phyloP scores from a whole-genome alignment of 768 basidiomycete genomes.

The Clathrus columnatus region DNA sequence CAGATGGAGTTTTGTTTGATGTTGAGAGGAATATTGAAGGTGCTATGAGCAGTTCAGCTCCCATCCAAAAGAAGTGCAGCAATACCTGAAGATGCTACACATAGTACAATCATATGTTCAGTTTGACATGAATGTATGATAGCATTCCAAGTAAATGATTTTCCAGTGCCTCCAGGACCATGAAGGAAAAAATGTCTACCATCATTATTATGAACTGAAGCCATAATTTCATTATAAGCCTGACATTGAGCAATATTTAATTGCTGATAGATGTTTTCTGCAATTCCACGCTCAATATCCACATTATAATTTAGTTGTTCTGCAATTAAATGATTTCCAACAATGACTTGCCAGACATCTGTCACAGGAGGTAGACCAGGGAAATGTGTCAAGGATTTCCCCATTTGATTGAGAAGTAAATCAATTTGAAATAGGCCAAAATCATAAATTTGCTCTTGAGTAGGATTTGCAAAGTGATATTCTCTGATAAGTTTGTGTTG shows the following conservation, averaged over 20 bases:
- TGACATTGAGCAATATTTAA: conserved; percentile 25
- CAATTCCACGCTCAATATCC: background rate
- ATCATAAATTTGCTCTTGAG: conserved; percentile 28
- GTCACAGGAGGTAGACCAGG: conserved; percentile 8
- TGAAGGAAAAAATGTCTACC: conserved; percentile 30
- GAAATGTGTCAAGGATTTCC: conserved; percentile 18
- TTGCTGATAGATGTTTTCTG: conserved; percentile 5
- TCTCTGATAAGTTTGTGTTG: conserved; percentile 13
- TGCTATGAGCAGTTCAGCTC: conserved; percentile 39
- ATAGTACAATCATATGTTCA: conserved; percentile 29
- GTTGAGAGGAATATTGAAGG: conserved; percentile 39
- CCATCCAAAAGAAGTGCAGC: conserved; percentile 34
- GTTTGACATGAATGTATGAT: conserved; percentile 23
- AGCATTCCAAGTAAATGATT: conserved; percentile 36
- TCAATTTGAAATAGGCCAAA: conserved; percentile 36
- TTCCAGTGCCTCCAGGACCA: conserved; percentile 36
- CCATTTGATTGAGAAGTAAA: conserved; percentile 18
- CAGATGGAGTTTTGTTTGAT: conserved; percentile 23
- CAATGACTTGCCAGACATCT: conserved; percentile 4
- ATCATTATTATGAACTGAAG: conserved; percentile 16
- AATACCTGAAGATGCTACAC: conserved; percentile 44
- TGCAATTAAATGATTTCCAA: conserved; percentile 13
- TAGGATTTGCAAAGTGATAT: conserved; percentile 12
- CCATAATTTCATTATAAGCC: conserved; percentile 23
- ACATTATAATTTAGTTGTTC: conserved; percentile 13